Evolutionary conservation across 495 filamentous ascomycete genomes (phyloP).

Genomic region (Talaromyces adpressus): DNA sequence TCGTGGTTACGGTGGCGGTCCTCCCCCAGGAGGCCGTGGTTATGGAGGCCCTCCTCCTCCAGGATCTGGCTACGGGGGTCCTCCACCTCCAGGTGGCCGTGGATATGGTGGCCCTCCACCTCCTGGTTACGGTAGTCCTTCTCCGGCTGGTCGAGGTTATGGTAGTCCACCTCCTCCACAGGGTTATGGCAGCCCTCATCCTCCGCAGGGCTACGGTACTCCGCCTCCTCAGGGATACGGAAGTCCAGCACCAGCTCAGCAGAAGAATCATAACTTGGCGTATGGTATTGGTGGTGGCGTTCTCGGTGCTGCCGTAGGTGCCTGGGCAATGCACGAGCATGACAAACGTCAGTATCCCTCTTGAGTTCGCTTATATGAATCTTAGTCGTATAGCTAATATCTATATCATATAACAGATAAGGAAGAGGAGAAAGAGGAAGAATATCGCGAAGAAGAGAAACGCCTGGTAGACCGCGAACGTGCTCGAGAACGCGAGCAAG

Average conservation of each 20-base stretch:
- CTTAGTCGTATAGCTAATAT: not conserved
- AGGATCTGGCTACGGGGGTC: not conserved
- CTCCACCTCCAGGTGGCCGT: not conserved
- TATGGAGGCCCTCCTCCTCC: not conserved
- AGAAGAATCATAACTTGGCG: conserved; percentile 4
- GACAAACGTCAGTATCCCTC: not conserved
- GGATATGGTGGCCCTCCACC: conserved; percentile 1
- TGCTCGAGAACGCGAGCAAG: conserved; percentile 2
- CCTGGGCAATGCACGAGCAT: conserved; percentile 6
- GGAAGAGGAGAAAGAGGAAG: conserved; percentile 5
- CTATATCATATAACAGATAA: not conserved
- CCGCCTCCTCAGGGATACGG: conserved; percentile 4
- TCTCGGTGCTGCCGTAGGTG: conserved; percentile 3
- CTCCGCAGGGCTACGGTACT: conserved; percentile 1
- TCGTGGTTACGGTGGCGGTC: not conserved
- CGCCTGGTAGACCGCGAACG: not conserved
- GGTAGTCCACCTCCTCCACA: not conserved
- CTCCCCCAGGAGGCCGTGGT: not conserved
- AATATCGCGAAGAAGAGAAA: conserved; percentile 5
- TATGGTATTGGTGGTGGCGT: conserved; percentile 5
- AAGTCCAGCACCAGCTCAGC: not conserved
- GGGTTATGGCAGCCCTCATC: conserved; percentile 2
- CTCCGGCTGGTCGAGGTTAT: not conserved
- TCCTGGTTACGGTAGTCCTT: not conserved
- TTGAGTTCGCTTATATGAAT: too few relatives aligned